Evolutionary conservation across 441 rosid species (phyloP).

Genomic region (Euphorbia schlechtendalii): DNA sequence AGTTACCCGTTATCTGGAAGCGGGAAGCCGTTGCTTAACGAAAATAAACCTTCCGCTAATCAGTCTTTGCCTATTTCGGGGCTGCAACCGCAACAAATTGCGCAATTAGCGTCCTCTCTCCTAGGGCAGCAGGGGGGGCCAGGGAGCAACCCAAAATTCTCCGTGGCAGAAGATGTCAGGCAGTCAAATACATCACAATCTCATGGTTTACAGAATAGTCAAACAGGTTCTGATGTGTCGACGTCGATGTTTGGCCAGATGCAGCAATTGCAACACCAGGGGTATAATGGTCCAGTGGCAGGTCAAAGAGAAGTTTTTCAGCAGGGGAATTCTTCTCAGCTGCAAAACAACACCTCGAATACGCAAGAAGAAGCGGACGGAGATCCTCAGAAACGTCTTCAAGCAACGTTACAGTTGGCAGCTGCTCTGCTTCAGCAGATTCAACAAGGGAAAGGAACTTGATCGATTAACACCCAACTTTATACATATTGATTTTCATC

Average conservation of each 20-base stretch:
- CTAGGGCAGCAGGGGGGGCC: slow-evolving; percentile 62
- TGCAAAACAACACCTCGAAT: slow-evolving; percentile 34
- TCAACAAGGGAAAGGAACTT: slow-evolving; percentile 75
- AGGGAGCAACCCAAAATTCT: slow-evolving; percentile 32
- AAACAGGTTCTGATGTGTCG: slow-evolving; percentile 30
- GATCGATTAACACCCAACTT: slow-evolving; percentile 7
- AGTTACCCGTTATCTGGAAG: slow-evolving; percentile 28
- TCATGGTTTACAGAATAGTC: slow-evolving; percentile 37
- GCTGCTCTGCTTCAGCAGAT: slow-evolving; percentile 97
- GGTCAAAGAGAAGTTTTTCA: slow-evolving; percentile 20
- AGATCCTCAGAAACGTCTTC: slow-evolving; percentile 85
- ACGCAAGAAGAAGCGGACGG: slow-evolving; percentile 54
- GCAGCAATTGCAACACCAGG: slow-evolving; percentile 37
- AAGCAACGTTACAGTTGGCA: slow-evolving; percentile 90
- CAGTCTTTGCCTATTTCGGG: slow-evolving; percentile 33
- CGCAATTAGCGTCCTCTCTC: slow-evolving; percentile 64
- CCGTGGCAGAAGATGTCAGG: slow-evolving; percentile 30
- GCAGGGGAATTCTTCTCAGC: slow-evolving; percentile 30
- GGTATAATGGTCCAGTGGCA: slow-evolving; percentile 24
- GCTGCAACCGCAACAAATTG: slow-evolving; percentile 65
- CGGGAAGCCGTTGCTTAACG: neutral
- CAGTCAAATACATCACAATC: slow-evolving; percentile 35
- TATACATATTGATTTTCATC: neutral
- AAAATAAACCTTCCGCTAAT: slow-evolving; percentile 17
- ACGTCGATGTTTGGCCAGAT: slow-evolving; percentile 42